Base-by-base conservation (phyloP, 306 rosid genomes). In the Coriaria nepalensis region DNA sequence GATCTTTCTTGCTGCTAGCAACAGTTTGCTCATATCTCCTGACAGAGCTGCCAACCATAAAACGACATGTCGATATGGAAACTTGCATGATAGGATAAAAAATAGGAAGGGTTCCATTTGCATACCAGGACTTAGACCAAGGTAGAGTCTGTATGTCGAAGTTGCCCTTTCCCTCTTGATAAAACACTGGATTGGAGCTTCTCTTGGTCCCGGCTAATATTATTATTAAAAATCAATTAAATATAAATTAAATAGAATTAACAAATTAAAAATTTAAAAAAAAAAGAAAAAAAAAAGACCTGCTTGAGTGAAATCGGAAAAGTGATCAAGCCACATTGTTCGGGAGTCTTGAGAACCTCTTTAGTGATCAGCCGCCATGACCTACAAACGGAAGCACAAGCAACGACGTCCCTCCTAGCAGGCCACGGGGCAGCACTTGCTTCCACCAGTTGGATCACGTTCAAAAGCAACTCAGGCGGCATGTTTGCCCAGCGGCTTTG, bases 111-210 rank as follows among this genome's bases (percentile, higher is more conserved):
- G 57, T 39, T 37, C 9, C 57, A 6, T 20, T 20, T 52, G 2
- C 38, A 52, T 88, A 88, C 97, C 95, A 9, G 97, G 97, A 64
- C 90, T 81, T 6, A 78, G 62, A 64, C 97, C 97, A 40, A 88
- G 95, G 71, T 78, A 88, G 34, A 88, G 82, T 40, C 68, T 54
- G 65, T 65, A 88, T 37, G 86, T 88, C 1, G 97, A 76, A 59
- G 90, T 68, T 45, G 50, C 63, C 62, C 88, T 81, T 46, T 84
- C 95, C 76, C 97, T 84, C 71, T 73, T 77, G 7, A 88, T 88
- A 74, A 76, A 84, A 62, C 97, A 88, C 67, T 88, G 95, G 56
- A 84, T 78, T 35, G 88, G 80, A 57, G 69, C 42, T 39, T 88
- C 93, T 61, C 93, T 78, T 45, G 87, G 93, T 39, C 84, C 97